These are phyloP conservation scores for Phytophthora ramorum DNA, from an alignment of 352 stramenopile genomes.

Conservation along the genomic window DNA sequence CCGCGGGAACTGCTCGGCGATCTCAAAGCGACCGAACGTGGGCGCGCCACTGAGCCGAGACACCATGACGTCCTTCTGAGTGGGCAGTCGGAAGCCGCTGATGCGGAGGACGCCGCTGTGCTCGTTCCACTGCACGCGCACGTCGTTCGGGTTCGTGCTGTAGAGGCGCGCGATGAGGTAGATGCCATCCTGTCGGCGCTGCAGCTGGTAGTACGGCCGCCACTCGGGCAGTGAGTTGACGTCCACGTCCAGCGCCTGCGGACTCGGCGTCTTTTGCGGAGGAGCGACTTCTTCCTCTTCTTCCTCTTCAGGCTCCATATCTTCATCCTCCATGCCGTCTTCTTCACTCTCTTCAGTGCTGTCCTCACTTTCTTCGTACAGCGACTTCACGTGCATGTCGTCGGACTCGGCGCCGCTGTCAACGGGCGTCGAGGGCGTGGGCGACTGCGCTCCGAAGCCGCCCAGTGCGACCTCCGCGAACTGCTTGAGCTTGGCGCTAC, in stretches of 20 bases:
- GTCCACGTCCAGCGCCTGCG: constrained; percentile 19
- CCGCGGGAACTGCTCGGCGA: constrained; percentile 56
- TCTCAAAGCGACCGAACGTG: constrained; percentile 75
- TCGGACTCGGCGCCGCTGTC: constrained; percentile 32
- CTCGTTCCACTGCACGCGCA: constrained; percentile 55
- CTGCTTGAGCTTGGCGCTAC: constrained; percentile 50
- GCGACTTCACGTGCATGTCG: constrained; percentile 34
- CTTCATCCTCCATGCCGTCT: constrained; percentile 12
- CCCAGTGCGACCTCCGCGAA: constrained; percentile 47
- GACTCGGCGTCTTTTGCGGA: background rate
- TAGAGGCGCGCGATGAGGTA: constrained; percentile 48
- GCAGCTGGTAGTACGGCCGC: constrained; percentile 69
- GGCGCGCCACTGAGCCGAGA: constrained; percentile 58
- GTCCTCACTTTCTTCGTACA: constrained; percentile 33
- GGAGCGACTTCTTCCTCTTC: constrained; percentile 23
- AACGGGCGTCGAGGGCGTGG: background rate
- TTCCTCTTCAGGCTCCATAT: constrained; percentile 17
- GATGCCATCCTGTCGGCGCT: constrained; percentile 52
- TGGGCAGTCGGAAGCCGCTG: constrained; percentile 59
- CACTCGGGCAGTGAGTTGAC: constrained; percentile 51
- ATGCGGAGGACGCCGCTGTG: constrained; percentile 50
- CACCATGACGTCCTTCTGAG: constrained; percentile 62
- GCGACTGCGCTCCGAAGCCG: constrained; percentile 8
- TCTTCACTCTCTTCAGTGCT: constrained; percentile 27
- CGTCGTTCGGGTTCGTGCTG: constrained; percentile 35